Base-by-base conservation (phyloP, 2,329 filamentous ascomycete species). In the Triangularia verruculosa region DNA sequence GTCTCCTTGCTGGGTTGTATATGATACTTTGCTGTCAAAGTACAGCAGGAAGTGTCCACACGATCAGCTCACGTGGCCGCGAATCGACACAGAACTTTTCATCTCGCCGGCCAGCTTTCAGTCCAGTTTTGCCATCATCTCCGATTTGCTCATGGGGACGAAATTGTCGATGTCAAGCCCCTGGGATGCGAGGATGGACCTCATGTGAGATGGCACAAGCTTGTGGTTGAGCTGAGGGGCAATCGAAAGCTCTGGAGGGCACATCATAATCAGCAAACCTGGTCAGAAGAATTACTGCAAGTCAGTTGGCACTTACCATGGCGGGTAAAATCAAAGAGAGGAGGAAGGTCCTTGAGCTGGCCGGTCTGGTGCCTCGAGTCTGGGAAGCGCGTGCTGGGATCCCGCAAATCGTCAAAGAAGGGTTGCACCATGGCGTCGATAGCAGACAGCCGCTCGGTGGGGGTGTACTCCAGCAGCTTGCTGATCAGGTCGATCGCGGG, bases 41-140 rank as follows among this genome's bases (percentile, higher is more conserved):
- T 66, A 69, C 64, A 70, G 66, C 63, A 61, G 64, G 63, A 65
- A 67, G 63, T 62, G 64, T 64, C 66, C 61, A 63, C 60, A 66
- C 54, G 61, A 62, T 61, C 61, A 66, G 51, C 66, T 61, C 62
- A 64, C 64, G 61, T 54, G 57, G 66, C 61, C 61, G 59, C 59
- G 59, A 67, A 64, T 63, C 62, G 64, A 65, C 59, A 39, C 24
- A 32, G 57, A 62, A 62, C 61, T 64, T 56, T 58, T 65, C 56
- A 57, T 9, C 54, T 53, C 51, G 60, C 25, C 53, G 9, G 32
- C 8, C 25, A 28, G 39, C 53, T 59, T 64, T 93, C 90, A 99
- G 80, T 99, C 95, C 78, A 99, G 84, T 78, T 93, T 92, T 64
- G 95, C 95, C 82, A 97, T 92, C 95, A 99, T 98, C 77, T 97